Evolutionary conservation across 192 early-diverging fungal species (phyloP).

Genomic region (Gonapodya prolifera): DNA sequence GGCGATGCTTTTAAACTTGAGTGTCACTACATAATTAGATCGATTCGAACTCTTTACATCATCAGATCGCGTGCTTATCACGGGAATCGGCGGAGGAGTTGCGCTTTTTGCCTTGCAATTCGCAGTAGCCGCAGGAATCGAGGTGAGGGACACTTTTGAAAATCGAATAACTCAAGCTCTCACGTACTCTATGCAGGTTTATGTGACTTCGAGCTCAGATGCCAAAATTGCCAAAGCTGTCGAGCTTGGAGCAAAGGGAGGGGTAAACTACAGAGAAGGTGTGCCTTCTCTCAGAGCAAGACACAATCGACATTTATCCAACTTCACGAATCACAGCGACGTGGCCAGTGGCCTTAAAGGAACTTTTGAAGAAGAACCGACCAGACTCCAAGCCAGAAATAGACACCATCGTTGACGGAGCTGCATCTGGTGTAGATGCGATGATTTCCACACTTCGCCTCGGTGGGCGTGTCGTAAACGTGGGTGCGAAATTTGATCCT

Average conservation of each 20-base stretch:
- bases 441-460: no score
- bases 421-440: constrained; percentile 17
- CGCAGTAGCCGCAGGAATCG: constrained; percentile 49
- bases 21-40: constrained; percentile 27
- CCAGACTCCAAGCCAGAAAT: background rate
- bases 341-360: background rate
- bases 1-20: background rate
- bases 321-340: background rate
- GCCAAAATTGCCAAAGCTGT: constrained; percentile 50
- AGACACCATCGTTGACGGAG: constrained; percentile 47
- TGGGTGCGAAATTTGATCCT: no score
- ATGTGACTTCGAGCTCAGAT: constrained; percentile 51
- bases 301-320: background rate
- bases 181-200: no score
- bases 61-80: constrained; percentile 38
- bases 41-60: constrained; percentile 1
- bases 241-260: constrained; percentile 50
- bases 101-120: constrained; percentile 54
- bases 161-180: no score
- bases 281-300: constrained; percentile 1
- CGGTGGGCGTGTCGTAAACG: no score
- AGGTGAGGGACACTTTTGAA: no score
- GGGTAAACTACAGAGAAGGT: constrained; percentile 55
- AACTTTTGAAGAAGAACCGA: background rate
- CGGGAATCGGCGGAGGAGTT: background rate